Evolutionary conservation across 148 eudicot species (phyloP), one percentile per base, ranked within the genome.

Genomic region (Amaranthus palmeri): DNA sequence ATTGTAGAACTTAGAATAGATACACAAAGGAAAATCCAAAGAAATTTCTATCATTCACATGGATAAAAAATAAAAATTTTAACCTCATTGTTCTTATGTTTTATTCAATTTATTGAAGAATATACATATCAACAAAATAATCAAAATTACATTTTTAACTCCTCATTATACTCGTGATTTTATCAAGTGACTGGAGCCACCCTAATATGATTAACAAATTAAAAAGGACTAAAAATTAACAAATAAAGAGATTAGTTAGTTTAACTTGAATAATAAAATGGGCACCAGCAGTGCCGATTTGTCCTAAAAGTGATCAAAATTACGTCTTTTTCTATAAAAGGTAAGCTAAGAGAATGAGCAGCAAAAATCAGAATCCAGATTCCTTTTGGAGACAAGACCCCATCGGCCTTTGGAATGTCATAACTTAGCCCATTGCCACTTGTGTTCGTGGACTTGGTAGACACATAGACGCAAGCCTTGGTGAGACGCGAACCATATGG

Each of bases 391-490:
- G 36, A 25, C 36, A 25, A 25, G 36, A 25, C 36, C 36, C 2
- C 47, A 67, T 44, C 5, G 11, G 17, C 18, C 4, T 36, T 45
- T 10, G 6, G 51, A 50, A 12, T 8, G 52, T 13, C 12, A 7
- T 44, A 51, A 10, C 67, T 78, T 44, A 79, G 64, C 85, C 83
- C 1, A 80, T 51, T n/a, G 89, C 66, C 74, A 84, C n/a, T 63
- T 80, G 83, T 10, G 88, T 67, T 70, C 87, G 85, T 3, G 89
- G 93, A 72, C 91, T 87, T 4, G 91, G 88, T 40, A 85, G 76
- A 8, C 91, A 88, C 91, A 87, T 85, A 53, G 70, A 86, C 14
- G 82, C 76, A 17, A 86, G 81, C 78, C 84, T 81, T 10, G 84
- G 84, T 4, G 84, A 81, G 36, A 81, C 70, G 10, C 44, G 81